Percentiles rank a stretch among this genome's conserved stretches.
Conservation (phyloP, 495 filamentous ascomycete species). For the Penicillium soppii region DNA sequence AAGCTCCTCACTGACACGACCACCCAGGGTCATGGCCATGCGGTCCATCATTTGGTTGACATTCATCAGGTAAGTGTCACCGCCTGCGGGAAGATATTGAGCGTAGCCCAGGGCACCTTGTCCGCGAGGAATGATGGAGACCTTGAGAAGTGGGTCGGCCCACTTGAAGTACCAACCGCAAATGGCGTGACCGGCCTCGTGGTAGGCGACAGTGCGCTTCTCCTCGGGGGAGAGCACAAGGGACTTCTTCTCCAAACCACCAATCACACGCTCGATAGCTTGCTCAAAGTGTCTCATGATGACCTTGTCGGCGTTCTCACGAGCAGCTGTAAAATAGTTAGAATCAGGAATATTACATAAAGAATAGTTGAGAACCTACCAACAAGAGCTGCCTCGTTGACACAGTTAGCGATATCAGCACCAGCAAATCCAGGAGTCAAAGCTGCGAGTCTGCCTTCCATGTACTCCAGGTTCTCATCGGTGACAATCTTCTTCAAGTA, state of each 20-base stretch:
- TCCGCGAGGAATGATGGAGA: slow-evolving; percentile 96
- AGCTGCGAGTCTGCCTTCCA: slow-evolving; percentile 83
- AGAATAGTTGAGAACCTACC: slow-evolving; percentile 57
- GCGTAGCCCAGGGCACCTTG: slow-evolving; percentile 93
- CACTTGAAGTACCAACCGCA: slow-evolving; percentile 98
- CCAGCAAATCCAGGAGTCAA: slow-evolving; percentile 95
- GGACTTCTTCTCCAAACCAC: slow-evolving; percentile 94
- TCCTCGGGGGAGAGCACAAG: slow-evolving; percentile 88
- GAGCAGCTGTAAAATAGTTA: slow-evolving; percentile 65
- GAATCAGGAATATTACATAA: slow-evolving; percentile 10
- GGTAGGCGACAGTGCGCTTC: slow-evolving; percentile 93
- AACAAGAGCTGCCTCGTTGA: slow-evolving; percentile 95
- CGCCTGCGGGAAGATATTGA: slow-evolving; percentile 83
- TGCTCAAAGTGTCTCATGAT: slow-evolving; percentile 91
- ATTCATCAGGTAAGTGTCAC: slow-evolving; percentile 90
- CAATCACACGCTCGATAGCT: slow-evolving; percentile 95
- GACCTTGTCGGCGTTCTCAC: slow-evolving; percentile 71
- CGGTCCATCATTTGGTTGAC: slow-evolving; percentile 97
- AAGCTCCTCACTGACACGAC: slow-evolving; percentile 89
- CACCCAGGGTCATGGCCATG: slow-evolving; percentile 98
- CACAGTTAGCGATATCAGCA: slow-evolving; percentile 96
- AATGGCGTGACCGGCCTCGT: slow-evolving; percentile 97
- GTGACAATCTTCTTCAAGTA: slow-evolving; percentile 92
- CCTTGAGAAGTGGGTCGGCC: slow-evolving; percentile 95
- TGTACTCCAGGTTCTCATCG: slow-evolving; percentile 78